Percentiles rank a stretch among this genome's conserved stretches.
Conservation (phyloP, 176 grass and related monocot species). For the Pharus latifolius region DNA sequence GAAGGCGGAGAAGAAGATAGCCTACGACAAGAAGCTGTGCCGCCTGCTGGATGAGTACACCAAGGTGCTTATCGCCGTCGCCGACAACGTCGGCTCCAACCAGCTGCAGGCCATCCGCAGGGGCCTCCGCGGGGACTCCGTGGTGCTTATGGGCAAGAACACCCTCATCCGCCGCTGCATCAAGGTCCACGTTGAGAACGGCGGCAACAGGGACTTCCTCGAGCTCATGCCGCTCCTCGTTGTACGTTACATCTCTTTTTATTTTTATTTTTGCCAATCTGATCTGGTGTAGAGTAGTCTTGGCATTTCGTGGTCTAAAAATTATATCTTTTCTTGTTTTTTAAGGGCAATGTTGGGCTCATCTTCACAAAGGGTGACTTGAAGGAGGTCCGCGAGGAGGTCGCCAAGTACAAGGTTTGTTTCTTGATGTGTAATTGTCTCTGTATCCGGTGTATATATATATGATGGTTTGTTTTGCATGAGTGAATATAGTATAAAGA, state of each 20-base stretch:
- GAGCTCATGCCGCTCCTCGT: constrained; percentile 51
- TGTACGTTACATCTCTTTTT: constrained; percentile 1
- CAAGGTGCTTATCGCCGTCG: constrained; percentile 66
- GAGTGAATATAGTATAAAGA: too few relatives aligned
- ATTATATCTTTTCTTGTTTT: neutral
- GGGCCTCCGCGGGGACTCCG: constrained; percentile 65
- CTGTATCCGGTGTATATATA: too few relatives aligned
- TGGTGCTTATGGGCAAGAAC: constrained; percentile 87
- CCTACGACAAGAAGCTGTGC: constrained; percentile 70
- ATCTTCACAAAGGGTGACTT: constrained; percentile 91
- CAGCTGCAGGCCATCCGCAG: constrained; percentile 75
- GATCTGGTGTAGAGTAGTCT: too few relatives aligned
- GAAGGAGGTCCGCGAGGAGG: constrained; percentile 83
- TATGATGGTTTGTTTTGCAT: too few relatives aligned
- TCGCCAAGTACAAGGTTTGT: constrained; percentile 76
- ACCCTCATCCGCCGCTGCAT: constrained; percentile 79
- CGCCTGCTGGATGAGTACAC: constrained; percentile 71
- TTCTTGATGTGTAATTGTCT: neutral
- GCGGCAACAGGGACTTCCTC: constrained; percentile 39
- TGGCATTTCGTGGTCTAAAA: neutral
- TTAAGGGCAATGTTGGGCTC: constrained; percentile 77
- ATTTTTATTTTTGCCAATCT: neutral
- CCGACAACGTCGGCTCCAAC: constrained; percentile 82
- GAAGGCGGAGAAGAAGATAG: constrained; percentile 73
- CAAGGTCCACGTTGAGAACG: constrained; percentile 52